Base-by-base conservation (phyloP, 2,329 filamentous ascomycete genomes). In the Grosmannia serpens region DNA sequence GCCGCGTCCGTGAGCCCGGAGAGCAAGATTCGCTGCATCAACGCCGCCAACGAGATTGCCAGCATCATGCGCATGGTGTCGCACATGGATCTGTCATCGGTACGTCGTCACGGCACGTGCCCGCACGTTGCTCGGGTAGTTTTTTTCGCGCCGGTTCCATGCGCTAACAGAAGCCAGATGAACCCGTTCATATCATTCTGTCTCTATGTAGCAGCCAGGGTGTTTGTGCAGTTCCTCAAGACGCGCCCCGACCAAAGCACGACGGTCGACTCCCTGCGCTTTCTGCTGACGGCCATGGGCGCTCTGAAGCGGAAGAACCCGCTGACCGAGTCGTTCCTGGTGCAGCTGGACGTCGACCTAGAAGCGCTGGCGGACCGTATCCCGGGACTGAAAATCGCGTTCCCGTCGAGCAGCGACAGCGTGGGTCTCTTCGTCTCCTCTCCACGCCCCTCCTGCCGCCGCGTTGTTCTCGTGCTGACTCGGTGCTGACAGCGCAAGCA, bases 151-250 rank as follows among this genome's bases (percentile, higher is more conserved):
- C n/a, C n/a, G n/a, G n/a, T n/a, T n/a, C 3, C 10, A 24, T 50
- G 24, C 29, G 20, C 29, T 50, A 5, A 31, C 24, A 9, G n/a
- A 13, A 15, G 22, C 27, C 11, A 96, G 90, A 89, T 96, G 83
- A 96, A 96, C 64, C 90, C 92, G 0, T 97, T 96, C 69, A 87
- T 95, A 65, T 91, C 90, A 0, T 97, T 97, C 71, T 96, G 91
- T 68, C 80, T 99, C 50, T 97, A 96, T 66, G 91, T 97, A n/a
- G 88, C 92, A 13, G 89, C 92, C 26, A 83, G 94, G 56, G 92
- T 97, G 0, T 97, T 97, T 67, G 87, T 97, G 9, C 92, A 97
- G 69, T 96, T 95, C 67, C 78, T 97, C n/a, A 96, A 95, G 71
- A 94, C 88, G 59, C 81, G 87, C n/a, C 90, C 91, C 0, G 86